Percentiles rank a stretch among this genome's conserved stretches.
These are phyloP conservation scores for Monotropa hypopitys DNA, from an alignment of 179 eudicot genomes.

Conservation along the genomic window DNA sequence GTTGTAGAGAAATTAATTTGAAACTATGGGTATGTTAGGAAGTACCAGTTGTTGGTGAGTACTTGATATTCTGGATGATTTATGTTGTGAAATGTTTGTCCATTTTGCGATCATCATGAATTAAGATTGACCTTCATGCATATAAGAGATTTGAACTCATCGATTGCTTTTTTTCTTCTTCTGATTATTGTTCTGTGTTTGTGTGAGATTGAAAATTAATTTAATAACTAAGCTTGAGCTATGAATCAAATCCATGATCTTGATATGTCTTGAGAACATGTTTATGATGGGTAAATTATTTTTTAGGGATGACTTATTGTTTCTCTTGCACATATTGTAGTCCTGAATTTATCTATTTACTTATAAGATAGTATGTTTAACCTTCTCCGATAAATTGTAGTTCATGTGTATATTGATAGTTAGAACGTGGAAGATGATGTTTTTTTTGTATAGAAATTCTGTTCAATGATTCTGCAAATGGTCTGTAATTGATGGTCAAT, in stretches of 20 bases:
- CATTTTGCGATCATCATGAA: not conserved
- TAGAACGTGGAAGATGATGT: not conserved
- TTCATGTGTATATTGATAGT: not conserved
- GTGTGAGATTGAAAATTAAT: not conserved
- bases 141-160: no score
- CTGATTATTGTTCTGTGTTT: not conserved
- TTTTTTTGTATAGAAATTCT: not conserved
- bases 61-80: no score
- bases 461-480: not conserved
- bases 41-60: not conserved
- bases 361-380: not conserved
- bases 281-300: not conserved
- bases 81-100: not conserved
- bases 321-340: not conserved
- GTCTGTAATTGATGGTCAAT: not conserved
- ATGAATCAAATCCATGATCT: no score
- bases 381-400: not conserved
- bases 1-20: no score
- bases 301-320: not conserved
- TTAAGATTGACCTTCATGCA: not conserved
- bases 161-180: not conserved
- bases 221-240: no score
- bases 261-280: not conserved
- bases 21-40: not conserved
- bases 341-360: not conserved